phyloP scores from a whole-genome alignment of 2,329 filamentous ascomycete genomes.

The Elsinoe perseae region DNA sequence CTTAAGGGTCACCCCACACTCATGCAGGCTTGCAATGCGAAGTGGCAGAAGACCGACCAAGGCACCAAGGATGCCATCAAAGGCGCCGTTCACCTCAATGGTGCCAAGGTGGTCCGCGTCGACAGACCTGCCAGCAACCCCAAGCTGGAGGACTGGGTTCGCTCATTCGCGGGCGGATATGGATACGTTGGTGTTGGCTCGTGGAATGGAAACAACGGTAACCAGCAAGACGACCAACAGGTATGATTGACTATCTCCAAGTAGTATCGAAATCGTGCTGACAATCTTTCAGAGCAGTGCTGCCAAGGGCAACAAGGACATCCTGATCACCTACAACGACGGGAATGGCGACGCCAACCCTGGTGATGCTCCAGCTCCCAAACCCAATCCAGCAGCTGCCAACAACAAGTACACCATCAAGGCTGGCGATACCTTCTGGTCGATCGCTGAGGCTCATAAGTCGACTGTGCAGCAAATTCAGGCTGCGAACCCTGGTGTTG shows the following conservation, averaged over 20 bases:
- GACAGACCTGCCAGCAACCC: constrained; percentile 31
- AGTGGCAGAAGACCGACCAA: constrained; percentile 30
- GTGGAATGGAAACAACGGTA: constrained; percentile 30
- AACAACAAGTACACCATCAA: constrained; percentile 10
- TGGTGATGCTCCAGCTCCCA: background rate
- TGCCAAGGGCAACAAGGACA: constrained; percentile 35
- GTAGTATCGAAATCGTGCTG: background rate
- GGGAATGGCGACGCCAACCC: constrained; percentile 21
- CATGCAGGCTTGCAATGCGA: constrained; percentile 34
- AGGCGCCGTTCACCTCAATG: constrained; percentile 25
- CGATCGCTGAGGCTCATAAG: constrained; percentile 1
- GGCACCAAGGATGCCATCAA: constrained; percentile 30
- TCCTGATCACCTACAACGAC: constrained; percentile 34
- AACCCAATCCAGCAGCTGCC: background rate
- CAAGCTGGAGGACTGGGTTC: constrained; percentile 32
- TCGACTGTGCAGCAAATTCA: constrained; percentile 4
- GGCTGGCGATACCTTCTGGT: constrained; percentile 16
- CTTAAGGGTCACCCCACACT: constrained; percentile 35
- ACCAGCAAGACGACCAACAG: constrained; percentile 32
- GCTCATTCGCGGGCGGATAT: constrained; percentile 31
- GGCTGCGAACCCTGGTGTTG: background rate
- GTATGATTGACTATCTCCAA: background rate
- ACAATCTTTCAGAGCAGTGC: constrained; percentile 26
- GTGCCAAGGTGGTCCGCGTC: constrained; percentile 18
- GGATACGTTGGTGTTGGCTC: constrained; percentile 37